A percentile compares a stretch with the other conserved stretches of the same genome.
Evolutionary conservation across 148 eudicot species (phyloP).

Genomic region (Oxyria digyna): DNA sequence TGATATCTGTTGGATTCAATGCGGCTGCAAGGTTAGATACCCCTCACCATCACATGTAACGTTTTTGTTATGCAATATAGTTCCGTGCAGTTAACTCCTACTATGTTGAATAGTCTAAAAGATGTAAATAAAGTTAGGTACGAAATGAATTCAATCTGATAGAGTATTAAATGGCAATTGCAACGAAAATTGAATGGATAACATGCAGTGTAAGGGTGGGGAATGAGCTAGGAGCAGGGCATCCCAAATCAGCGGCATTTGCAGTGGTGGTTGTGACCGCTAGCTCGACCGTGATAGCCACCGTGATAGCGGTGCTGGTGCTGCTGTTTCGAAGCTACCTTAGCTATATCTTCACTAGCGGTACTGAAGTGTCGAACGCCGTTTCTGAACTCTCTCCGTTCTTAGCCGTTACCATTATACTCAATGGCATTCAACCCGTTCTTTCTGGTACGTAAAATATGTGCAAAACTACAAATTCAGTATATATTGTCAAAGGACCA

Average conservation of each 20-base stretch:
- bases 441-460: constrained; percentile 24
- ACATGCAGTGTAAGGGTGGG: constrained; percentile 46
- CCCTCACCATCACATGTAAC: too few species aligned
- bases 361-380: constrained; percentile 30
- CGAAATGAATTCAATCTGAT: too few species aligned
- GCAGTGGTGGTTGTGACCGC: constrained; percentile 35
- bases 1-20: constrained; percentile 44
- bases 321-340: constrained; percentile 27
- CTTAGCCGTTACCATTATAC: constrained; percentile 32
- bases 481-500: too few species aligned
- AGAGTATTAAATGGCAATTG: too few species aligned
- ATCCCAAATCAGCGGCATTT: constrained; percentile 49
- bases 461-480: too few species aligned
- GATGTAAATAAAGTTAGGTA: too few species aligned
- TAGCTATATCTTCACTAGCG: constrained; percentile 46
- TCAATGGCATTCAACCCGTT: constrained; percentile 53
- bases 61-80: too few species aligned
- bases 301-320: constrained; percentile 23
- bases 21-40: constrained; percentile 47
- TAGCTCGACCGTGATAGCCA: constrained; percentile 20
- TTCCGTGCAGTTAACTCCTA: too few species aligned
- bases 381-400: constrained; percentile 46
- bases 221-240: constrained; percentile 53
- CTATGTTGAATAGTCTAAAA: too few species aligned
- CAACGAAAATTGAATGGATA: too few species aligned